Base-by-base conservation (phyloP, 352 stramenopile species). In the Globisporangium sylvaticum region DNA sequence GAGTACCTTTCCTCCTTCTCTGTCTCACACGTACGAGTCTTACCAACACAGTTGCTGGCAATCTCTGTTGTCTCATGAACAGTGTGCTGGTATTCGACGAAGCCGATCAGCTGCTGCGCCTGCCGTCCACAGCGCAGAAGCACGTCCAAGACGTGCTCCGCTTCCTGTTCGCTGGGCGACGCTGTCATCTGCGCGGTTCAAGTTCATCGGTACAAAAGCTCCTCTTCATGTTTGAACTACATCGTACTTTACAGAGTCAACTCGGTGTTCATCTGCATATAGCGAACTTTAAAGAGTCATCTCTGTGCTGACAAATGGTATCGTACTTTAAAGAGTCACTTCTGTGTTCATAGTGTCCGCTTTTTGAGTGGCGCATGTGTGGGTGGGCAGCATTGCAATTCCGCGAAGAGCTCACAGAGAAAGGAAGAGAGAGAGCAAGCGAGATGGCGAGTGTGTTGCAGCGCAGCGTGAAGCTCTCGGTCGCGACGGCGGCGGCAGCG, bases 121-220 rank as follows among this genome's bases (percentile, higher is more conserved):
- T 92, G 24, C 77, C 81, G 1, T 52, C 61, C 14, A 64, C 70
- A 2, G 70, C 81, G 46, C 75, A 87, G 60, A 62, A 67, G 24
- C 73, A 64, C 10, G 77, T 89, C 18, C 76, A 87, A 50, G 67
- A 81, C 22, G 46, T 92, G 31, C 72, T 92, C 18, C 72, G 72
- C 25, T 90, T 92, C 60, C 71, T 89, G 73, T 88, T 34, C 75
- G 71, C 8, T 92, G 84, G 84, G 72, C 84, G 3, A 54, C 80
- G 42, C 50, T 78, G 22, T 70, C 77, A 5, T 57, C 79, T 1
- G 62, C 71, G 12, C 46, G 42, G 7, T 58, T 90, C 52, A 78
- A 78, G 62, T 87, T 92, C 50, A 50, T 92, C 55, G 80, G 79
- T n/a, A n/a, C n/a, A n/a, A n/a, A n/a, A n/a, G n/a, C n/a, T n/a